Base-by-base conservation (phyloP, 139 green algal species). In the Micractinium sp. region DNA sequence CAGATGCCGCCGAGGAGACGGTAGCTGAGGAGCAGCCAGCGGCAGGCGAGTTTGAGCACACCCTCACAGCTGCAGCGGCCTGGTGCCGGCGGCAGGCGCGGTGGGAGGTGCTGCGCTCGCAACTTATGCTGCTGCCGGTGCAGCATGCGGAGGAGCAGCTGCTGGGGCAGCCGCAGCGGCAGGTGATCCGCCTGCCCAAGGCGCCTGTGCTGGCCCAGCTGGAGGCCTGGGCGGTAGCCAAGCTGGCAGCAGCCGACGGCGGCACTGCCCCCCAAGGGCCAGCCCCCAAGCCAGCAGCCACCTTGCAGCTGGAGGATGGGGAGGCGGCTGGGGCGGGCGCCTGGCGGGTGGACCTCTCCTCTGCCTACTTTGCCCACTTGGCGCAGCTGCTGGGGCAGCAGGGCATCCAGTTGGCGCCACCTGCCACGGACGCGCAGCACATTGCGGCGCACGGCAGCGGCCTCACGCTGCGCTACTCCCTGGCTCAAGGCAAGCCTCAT, bases 31-130 rank as follows among this genome's bases (percentile, higher is more conserved):
- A 78, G 19, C 36, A 53, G n/a, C 63, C 29, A 36, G 63, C 36
- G 36, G 63, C 82, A 66, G 47, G 82, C 82, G 56, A 73, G 56
- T 33, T 33, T 3, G 56, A 56, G 77, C 77, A 41, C 20, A 33
- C 33, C 0, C 80, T 73, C 9, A 56, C 53, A 4, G 33, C 38
- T 15, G 66, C 66, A 22, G 83, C 83, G 67, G 63, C 83, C 18
- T 87, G 83, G 83, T 87, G 83, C 39, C 71, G 63, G 27, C 83
- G 83, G 18, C 83, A 87, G 66, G 83, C 83, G 27, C 36, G 83
- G 38, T 87, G 83, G 83, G 63, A 74, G 38, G 83, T 38, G 27
- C 83, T 87, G 25, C 83, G 83, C 1, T 27, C 83, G 38, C 83
- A 87, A 38, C 73, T 87, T 27, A 31, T 39, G 83, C 29, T 87